Conservation (phyloP, 495 filamentous ascomycete genomes). For the Pyrenula aspistea region DNA sequence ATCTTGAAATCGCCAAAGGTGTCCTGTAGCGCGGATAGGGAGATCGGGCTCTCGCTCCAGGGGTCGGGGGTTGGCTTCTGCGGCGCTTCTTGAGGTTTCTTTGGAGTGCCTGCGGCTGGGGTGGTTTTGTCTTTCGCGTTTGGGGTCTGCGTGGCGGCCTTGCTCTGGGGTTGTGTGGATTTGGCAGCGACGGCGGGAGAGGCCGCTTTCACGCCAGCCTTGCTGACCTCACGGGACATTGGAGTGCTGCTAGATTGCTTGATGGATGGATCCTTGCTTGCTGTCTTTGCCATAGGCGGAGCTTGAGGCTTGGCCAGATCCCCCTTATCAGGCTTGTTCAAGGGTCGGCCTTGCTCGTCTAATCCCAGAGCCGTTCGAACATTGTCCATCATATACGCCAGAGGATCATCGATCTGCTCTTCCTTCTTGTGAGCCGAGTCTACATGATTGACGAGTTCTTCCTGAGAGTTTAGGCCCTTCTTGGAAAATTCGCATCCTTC, state of each 20-base stretch:
- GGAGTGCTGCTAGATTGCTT: conserved; percentile 21
- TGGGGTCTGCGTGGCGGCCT: conserved; percentile 19
- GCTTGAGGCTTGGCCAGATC: conserved; percentile 16
- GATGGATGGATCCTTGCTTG: conserved; percentile 23
- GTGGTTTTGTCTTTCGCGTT: conserved; percentile 12
- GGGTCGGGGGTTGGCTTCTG: conserved; percentile 11
- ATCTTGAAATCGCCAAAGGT: conserved; percentile 23
- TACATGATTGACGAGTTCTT: conserved; percentile 33
- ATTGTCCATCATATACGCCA: conserved; percentile 33
- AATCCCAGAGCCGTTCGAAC: conserved; percentile 25
- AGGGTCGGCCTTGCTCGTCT: conserved; percentile 19
- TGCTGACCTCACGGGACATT: conserved; percentile 26
- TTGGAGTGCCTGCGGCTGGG: not conserved
- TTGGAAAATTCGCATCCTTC: conserved; percentile 31
- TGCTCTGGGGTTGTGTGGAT: conserved; percentile 8
- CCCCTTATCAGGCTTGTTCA: conserved; percentile 15
- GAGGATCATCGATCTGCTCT: conserved; percentile 31
- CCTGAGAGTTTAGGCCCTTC: conserved; percentile 32
- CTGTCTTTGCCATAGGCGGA: conserved; percentile 23
- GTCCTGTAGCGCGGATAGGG: conserved; percentile 28
- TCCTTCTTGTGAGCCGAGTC: conserved; percentile 33
- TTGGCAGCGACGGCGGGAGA: conserved; percentile 26
- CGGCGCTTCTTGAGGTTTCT: not conserved
- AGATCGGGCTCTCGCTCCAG: conserved; percentile 30
- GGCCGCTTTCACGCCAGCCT: conserved; percentile 22